Evolutionary conservation across 2,329 filamentous ascomycete genomes (phyloP), one percentile per base, ranked within the genome.

Genomic region (Thielaviopsis populi): DNA sequence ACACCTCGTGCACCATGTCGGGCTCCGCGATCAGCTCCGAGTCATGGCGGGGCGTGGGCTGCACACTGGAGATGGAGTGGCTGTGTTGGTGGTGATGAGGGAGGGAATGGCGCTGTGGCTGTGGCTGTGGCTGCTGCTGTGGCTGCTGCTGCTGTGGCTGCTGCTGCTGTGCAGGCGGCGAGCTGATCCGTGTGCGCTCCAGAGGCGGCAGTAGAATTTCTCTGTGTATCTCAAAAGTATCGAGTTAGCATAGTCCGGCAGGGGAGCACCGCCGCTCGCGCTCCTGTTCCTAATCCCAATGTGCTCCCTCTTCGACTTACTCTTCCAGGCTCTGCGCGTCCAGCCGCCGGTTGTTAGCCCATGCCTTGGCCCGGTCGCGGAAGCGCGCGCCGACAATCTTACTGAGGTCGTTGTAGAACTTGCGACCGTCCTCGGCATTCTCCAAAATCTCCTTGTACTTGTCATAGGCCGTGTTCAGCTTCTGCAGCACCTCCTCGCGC

Each of bases 381-480:
- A 96, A 97, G 10, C 86, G 80, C 43, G 77, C 77, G 0, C 84
- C 86, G 0, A 96, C 88, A 67, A 97, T 91, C 74, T 87, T 89
- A 58, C 88, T 89, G 3, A 99, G 80, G 71, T 97, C 91, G 69
- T 99, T 99, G 77, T 97, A 99, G 72, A 99, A 99, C 72, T 94
- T 96, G 62, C 92, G 80, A 0, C 90, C 94, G 0, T 88, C 89
- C 68, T 97, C 92, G 2, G 96, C 80, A 71, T 97, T 96, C 68
- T 83, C 89, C 65, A 96, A 84, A 64, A 97, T 89, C 73, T 99
- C 92, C 75, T 96, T 96, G 77, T 97, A 97, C 75, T 92, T 95
- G 74, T 91, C 85, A 72, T 95, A 97, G 0, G 90, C 92, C 68
- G 88, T 91, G 73, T 97, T 92, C 10, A 99, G 78, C 67, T 82